A percentile compares a stretch with the other conserved stretches of the same genome.
These are phyloP conservation scores for Aaosphaeria arxii DNA, from an alignment of 2,329 filamentous ascomycete species.

Conservation along the genomic window DNA sequence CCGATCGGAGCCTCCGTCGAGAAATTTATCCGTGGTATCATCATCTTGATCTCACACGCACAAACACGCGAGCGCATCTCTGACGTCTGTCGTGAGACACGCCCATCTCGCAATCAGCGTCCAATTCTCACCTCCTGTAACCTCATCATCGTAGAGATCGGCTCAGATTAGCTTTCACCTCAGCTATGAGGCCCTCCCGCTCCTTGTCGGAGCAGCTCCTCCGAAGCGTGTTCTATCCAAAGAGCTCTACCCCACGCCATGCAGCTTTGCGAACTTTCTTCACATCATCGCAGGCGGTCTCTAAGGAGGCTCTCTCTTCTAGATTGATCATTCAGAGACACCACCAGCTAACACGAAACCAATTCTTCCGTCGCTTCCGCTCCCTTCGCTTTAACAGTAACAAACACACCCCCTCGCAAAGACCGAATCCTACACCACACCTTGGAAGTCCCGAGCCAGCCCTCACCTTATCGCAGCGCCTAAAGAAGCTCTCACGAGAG, in stretches of 20 bases:
- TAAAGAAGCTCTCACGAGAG: constrained; percentile 83
- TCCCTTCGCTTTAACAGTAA: constrained; percentile 38
- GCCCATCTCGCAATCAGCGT: too few species aligned
- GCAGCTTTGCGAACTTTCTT: constrained; percentile 25
- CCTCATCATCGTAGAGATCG: too few species aligned
- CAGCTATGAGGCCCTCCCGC: constrained; percentile 19
- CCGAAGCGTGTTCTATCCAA: constrained; percentile 6
- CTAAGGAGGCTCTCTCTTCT: constrained; percentile 5
- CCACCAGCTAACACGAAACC: constrained; percentile 16
- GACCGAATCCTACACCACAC: constrained; percentile 38
- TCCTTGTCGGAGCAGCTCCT: constrained; percentile 20
- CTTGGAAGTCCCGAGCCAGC: constrained; percentile 39
- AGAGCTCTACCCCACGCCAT: constrained; percentile 8
- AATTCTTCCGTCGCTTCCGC: constrained; percentile 24
- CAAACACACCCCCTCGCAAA: constrained; percentile 22
- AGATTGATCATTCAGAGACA: constrained; percentile 11
- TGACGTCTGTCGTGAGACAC: too few species aligned
- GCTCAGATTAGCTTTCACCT: too few species aligned
- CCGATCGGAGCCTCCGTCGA: too few species aligned
- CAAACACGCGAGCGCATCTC: too few species aligned
- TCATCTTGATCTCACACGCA: too few species aligned
- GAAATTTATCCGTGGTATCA: too few species aligned
- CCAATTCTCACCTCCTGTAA: too few species aligned
- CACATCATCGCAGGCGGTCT: constrained; percentile 14
- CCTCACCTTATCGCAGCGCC: constrained; percentile 62